These are phyloP conservation scores for Endothia cerciana DNA, from an alignment of 2,329 filamentous ascomycete species.

Conservation along the genomic window DNA sequence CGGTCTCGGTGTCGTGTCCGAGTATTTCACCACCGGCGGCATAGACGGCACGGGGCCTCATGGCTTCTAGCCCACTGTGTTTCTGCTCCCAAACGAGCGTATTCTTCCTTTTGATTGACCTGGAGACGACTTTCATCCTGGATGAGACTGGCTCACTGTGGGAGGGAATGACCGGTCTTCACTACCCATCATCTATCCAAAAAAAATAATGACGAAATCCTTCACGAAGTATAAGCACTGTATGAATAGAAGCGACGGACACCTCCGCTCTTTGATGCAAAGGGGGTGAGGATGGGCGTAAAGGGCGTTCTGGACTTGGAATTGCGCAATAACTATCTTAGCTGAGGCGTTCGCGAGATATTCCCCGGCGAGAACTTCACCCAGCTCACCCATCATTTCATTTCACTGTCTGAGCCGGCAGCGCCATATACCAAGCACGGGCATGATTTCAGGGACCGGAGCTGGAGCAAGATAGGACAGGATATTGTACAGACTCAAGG, in stretches of 20 bases:
- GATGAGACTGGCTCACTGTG: background rate
- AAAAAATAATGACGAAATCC: background rate
- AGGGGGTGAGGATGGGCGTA: background rate
- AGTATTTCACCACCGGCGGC: conserved; percentile 58
- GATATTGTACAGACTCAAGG: background rate
- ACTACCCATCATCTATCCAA: background rate
- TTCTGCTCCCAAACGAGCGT: background rate
- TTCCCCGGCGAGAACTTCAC: background rate
- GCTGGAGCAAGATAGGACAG: background rate
- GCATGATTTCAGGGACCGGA: background rate
- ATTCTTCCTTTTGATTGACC: background rate
- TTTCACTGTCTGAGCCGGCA: background rate
- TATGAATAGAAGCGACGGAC: conserved; percentile 1
- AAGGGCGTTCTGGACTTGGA: conserved; percentile 6
- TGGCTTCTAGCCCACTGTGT: conserved; percentile 13
- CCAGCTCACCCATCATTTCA: too few relatives aligned
- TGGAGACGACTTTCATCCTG: background rate
- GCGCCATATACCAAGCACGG: conserved; percentile 8
- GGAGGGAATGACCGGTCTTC: background rate
- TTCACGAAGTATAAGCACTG: conserved; percentile 15
- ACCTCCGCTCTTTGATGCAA: conserved; percentile 7
- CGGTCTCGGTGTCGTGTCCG: conserved; percentile 59
- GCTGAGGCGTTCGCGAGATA: background rate
- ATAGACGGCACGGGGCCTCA: conserved; percentile 45
- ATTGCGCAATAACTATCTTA: background rate